Evolutionary conservation across 805 yeast species (phyloP), one percentile per base, ranked within the genome.

Genomic region (Starmera caribaea): DNA sequence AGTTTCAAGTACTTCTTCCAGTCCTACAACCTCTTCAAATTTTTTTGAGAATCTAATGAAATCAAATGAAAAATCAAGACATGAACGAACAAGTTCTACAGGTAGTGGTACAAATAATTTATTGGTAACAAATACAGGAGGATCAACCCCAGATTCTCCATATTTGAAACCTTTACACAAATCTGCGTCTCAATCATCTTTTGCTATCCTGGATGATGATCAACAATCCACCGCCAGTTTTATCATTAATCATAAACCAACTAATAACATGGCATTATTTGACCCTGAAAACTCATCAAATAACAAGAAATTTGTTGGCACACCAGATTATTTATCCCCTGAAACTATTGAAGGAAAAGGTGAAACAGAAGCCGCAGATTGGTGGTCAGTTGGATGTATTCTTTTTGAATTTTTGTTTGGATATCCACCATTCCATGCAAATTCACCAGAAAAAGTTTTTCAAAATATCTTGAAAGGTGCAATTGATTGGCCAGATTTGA

Each of bases 321-420:
- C 99, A 0, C 99, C 99, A 0, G 98, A 92, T 57, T 92, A 92
- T 59, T 71, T 94, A 32, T 95, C 99, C 0, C 99, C 99, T 0
- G 99, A 92, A 56, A 89, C 96, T 0, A 87, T 92, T 45, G 67
- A 73, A 33, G 97, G 97, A 32, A 68, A 71, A 2, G 81, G 84
- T 0, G 96, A 90, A 56, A 84, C 79, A 44, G 88, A 78, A 46
- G 74, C 79, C 24, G 45, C 90, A n/a, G 97, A 89, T 63, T 89
- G 98, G 98, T 92, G 99, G 99, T 86, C 97, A 2, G 74, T 90
- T 29, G 99, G 99, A 0, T 90, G 97, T 59, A 87, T 92, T 11
- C 61, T 90, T 41, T 92, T 90, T 65, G 99, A 92, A 61, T 81
- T 92, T 54, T 55, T 87, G 32, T 84, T 81, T 57, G 98, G 98